Conservation (phyloP, 2,329 filamentous ascomycete species). For the Aureobasidium lini region DNA sequence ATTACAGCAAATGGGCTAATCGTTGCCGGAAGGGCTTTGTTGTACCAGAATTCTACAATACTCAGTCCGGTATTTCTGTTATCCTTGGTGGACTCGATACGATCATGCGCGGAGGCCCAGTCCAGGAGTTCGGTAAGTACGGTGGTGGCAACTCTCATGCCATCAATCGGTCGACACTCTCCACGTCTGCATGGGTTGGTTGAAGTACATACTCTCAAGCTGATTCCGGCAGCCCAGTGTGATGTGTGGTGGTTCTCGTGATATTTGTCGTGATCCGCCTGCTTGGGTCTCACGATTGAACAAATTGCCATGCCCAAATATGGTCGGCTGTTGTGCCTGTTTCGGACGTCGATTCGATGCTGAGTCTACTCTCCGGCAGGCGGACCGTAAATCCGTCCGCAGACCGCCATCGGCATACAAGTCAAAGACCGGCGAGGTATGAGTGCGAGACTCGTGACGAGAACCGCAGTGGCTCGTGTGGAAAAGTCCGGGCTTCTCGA, state of each 20-base stretch:
- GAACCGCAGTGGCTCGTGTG: not conserved
- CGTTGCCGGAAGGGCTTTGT: constrained; percentile 32
- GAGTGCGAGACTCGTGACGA: not conserved
- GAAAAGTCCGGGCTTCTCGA: not conserved
- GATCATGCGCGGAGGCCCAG: constrained; percentile 52
- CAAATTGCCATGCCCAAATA: too few relatives aligned
- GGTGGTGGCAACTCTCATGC: constrained; percentile 1
- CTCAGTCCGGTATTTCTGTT: constrained; percentile 54
- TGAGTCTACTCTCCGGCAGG: not conserved
- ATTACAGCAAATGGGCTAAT: too few relatives aligned
- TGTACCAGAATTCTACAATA: constrained; percentile 61
- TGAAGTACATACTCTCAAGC: too few relatives aligned
- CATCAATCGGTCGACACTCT: too few relatives aligned
- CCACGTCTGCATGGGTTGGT: too few relatives aligned
- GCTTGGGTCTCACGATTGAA: too few relatives aligned
- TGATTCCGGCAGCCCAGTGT: too few relatives aligned
- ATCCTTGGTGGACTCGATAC: constrained; percentile 57
- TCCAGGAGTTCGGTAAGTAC: constrained; percentile 18
- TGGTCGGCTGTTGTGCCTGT: not conserved
- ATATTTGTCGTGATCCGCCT: too few relatives aligned
- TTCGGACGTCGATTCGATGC: too few relatives aligned
- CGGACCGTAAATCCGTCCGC: not conserved
- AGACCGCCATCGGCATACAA: not conserved
- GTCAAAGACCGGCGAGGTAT: not conserved
- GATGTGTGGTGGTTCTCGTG: too few relatives aligned